Evolutionary conservation across 176 grass and related monocot genomes (phyloP), one percentile per base, ranked within the genome.

Genomic region (Avena insularis): DNA sequence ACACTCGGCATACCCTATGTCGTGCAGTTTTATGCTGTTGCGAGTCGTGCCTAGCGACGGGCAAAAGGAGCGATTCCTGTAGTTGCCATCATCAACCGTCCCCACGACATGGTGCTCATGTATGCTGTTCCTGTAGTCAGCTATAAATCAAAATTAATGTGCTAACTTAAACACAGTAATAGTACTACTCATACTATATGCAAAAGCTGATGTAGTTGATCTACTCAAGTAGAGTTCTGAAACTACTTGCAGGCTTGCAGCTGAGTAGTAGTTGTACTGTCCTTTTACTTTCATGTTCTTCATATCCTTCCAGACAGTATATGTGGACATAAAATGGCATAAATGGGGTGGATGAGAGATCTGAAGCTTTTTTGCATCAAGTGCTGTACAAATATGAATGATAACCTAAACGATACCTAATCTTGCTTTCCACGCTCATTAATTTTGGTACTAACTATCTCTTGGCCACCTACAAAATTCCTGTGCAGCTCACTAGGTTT

Each of bases 371-470:
- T 71, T 88, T 79, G 54, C 54, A 55, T 49, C 9, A 51, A 72
- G 78, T 51, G 29, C 29, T 29, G 9, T 7, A 29, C 1, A 47
- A 7, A 47, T 9, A 47, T 47, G 25, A 53, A 79, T 64, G 82
- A 79, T 31, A 49, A 73, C 77, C 62, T 73, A 17, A 89, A 81
- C 57, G 47, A 75, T 48, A 47, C 11, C 29, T 47, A 80, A 74
- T 21, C 47, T 65, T 56, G 6, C 38, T 6, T 40, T 40, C 5
- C 38, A 1, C 73, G 31, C 82, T 87, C 68, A 40, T 36, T 74
- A 11, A 47, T 76, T 66, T 81, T 47, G 48, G 68, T 85, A 75
- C 88, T 71, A 85, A 57, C 55, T 66, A 65, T 80, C 31, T 80
- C 55, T 63, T 74, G 40, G 56, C 66, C 13, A 48, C 46, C 46